A percentile compares a stretch with the other conserved stretches of the same genome.
phyloP scores from a whole-genome alignment of 176 grass and related monocot species.

The Lolium rigidum region DNA sequence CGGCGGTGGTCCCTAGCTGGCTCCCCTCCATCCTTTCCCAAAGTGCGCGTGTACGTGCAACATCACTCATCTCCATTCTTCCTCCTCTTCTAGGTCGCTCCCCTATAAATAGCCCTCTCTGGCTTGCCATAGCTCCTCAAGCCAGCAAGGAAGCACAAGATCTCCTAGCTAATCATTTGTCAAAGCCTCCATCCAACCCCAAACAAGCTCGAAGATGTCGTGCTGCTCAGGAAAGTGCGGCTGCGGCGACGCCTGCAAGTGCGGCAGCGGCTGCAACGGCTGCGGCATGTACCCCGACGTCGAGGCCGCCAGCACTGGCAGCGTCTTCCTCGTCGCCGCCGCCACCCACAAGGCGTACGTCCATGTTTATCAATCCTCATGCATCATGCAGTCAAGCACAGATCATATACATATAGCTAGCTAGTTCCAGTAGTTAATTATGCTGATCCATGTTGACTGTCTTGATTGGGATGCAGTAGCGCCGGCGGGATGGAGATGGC shows the following conservation, averaged over 20 bases:
- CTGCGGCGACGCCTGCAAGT: constrained; percentile 54
- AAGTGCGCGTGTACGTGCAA: not conserved
- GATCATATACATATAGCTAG: too few species aligned
- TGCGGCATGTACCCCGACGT: constrained; percentile 56
- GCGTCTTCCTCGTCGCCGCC: constrained; percentile 33
- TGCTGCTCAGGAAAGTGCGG: constrained; percentile 62
- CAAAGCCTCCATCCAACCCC: not conserved
- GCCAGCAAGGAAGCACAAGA: constrained; percentile 36
- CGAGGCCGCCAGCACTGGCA: constrained; percentile 16
- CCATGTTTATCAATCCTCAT: not conserved
- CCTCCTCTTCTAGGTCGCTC: not conserved
- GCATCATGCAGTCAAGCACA: too few species aligned
- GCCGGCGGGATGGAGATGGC: too few species aligned
- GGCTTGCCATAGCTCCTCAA: constrained; percentile 34
- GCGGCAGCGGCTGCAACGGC: constrained; percentile 60
- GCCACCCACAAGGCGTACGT: constrained; percentile 47
- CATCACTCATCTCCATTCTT: constrained; percentile 8
- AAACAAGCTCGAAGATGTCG: constrained; percentile 52
- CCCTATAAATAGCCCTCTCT: constrained; percentile 34
- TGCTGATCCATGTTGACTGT: too few species aligned
- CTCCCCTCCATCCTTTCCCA: constrained; percentile 36
- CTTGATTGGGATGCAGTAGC: too few species aligned
- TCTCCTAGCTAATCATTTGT: not conserved
- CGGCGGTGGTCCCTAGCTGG: constrained; percentile 29
- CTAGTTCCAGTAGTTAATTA: too few species aligned